Percentiles rank a stretch among this genome's conserved stretches.
Conservation (phyloP, 2,329 filamentous ascomycete genomes). For the Fusarium luffae region DNA sequence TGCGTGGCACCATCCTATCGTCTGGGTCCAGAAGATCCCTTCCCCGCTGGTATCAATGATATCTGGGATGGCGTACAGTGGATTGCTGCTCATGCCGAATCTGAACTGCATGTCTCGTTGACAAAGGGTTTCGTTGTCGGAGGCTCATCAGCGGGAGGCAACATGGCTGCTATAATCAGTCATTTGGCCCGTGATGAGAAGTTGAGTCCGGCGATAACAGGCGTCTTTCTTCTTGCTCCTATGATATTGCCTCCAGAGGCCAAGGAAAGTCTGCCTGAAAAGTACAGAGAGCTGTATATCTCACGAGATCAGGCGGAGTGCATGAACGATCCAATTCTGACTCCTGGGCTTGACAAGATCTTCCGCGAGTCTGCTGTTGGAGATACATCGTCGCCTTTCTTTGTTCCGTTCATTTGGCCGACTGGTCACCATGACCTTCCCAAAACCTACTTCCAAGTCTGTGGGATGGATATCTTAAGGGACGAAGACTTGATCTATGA, state of each 20-base stretch:
- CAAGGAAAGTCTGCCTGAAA: not conserved
- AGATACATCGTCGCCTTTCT: not conserved
- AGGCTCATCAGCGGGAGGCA: slow-evolving; percentile 2
- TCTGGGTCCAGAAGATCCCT: not conserved
- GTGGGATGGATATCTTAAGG: not conserved
- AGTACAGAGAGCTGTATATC: not conserved
- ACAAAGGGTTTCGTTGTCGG: not conserved
- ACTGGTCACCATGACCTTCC: not conserved
- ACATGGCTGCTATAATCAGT: not conserved
- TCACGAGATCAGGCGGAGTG: not conserved
- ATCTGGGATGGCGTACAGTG: not conserved
- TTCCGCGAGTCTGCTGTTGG: not conserved
- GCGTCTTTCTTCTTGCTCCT: not conserved
- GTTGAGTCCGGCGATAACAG: not conserved
- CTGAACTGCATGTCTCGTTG: not conserved
- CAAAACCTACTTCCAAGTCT: not conserved
- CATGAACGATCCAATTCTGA: not conserved
- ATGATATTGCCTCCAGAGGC: not conserved
- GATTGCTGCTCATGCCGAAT: not conserved
- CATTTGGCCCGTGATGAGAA: slow-evolving; percentile 1
- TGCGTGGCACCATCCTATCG: slow-evolving; percentile 1
- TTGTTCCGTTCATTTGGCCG: not conserved
- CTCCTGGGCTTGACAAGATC: not conserved
- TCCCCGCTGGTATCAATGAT: not conserved
- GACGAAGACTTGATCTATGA: slow-evolving; percentile 6